Conservation (phyloP, 2,329 filamentous ascomycete species). For the Botrytis paeoniae region DNA sequence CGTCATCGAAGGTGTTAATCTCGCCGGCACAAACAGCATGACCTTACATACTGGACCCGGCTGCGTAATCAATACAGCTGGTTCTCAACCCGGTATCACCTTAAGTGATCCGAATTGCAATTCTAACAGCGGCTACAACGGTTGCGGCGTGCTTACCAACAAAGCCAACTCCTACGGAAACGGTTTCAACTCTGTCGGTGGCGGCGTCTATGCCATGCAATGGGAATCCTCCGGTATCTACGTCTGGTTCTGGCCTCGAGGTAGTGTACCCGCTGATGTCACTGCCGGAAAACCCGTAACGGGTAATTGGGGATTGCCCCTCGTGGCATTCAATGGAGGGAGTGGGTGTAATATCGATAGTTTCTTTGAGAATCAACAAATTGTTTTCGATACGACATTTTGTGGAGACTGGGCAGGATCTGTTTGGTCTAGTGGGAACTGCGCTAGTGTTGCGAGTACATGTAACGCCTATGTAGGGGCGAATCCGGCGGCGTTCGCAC, state of each 20-base stretch:
- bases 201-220: constrained; percentile 71
- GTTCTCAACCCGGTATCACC: constrained; percentile 43
- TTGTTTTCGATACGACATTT: constrained; percentile 12
- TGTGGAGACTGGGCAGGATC: constrained; percentile 12
- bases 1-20: constrained; percentile 75
- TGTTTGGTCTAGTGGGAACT: constrained; percentile 5
- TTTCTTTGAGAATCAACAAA: neutral
- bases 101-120: constrained; percentile 56
- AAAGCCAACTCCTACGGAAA: constrained; percentile 59
- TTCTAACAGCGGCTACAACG: constrained; percentile 47
- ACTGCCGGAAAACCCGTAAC: constrained; percentile 57
- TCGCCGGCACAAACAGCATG: constrained; percentile 55
- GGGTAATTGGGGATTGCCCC: constrained; percentile 63
- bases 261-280: constrained; percentile 62
- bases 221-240: constrained; percentile 72
- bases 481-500: neutral
- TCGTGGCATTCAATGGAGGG: constrained; percentile 65
- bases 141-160: constrained; percentile 55
- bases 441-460: neutral
- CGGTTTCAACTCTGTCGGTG: constrained; percentile 67
- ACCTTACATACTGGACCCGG: constrained; percentile 64
- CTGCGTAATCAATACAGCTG: constrained; percentile 55
- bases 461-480: constrained; percentile 10
- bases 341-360: constrained; percentile 1
- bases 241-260: constrained; percentile 78